Evolutionary conservation across 2,329 filamentous ascomycete genomes (phyloP).

Genomic region (Penicillium nordicum): DNA sequence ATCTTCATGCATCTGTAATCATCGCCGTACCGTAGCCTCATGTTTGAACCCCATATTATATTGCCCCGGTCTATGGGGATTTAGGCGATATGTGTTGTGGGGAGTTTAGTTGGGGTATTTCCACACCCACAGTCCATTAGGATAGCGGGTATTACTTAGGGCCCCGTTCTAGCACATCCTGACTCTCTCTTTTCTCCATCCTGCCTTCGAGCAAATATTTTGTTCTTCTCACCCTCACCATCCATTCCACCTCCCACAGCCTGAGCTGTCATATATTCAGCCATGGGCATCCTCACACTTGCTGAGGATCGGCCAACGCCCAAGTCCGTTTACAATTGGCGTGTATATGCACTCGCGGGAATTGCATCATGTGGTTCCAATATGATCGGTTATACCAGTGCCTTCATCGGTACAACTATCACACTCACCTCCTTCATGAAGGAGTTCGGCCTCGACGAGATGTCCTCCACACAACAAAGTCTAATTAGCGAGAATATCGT

Average conservation of each 20-base stretch:
- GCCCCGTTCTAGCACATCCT: constrained; percentile 11
- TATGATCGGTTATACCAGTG: constrained; percentile 63
- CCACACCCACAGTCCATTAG: constrained; percentile 17
- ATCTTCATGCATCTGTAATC: constrained; percentile 15
- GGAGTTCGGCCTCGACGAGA: constrained; percentile 62
- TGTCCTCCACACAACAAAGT: constrained; percentile 49
- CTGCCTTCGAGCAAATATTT: constrained; percentile 4
- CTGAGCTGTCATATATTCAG: constrained; percentile 12
- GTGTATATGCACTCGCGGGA: constrained; percentile 53
- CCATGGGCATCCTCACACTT: constrained; percentile 36
- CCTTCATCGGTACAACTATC: constrained; percentile 75
- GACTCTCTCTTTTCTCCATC: constrained; percentile 5
- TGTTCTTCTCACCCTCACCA: not conserved
- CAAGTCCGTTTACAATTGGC: constrained; percentile 58
- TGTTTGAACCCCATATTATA: constrained; percentile 27
- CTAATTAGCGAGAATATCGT: constrained; percentile 70
- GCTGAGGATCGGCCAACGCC: constrained; percentile 52
- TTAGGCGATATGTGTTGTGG: constrained; percentile 26
- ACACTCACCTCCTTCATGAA: constrained; percentile 63
- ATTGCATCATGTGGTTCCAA: constrained; percentile 57
- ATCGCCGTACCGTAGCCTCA: constrained; percentile 19
- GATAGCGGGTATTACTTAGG: constrained; percentile 20
- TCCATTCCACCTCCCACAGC: not conserved
- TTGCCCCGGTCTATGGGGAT: constrained; percentile 28
- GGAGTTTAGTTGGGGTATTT: constrained; percentile 24